Conservation (phyloP, 768 basidiomycete genomes). For the Hemileccinum impolitum region DNA sequence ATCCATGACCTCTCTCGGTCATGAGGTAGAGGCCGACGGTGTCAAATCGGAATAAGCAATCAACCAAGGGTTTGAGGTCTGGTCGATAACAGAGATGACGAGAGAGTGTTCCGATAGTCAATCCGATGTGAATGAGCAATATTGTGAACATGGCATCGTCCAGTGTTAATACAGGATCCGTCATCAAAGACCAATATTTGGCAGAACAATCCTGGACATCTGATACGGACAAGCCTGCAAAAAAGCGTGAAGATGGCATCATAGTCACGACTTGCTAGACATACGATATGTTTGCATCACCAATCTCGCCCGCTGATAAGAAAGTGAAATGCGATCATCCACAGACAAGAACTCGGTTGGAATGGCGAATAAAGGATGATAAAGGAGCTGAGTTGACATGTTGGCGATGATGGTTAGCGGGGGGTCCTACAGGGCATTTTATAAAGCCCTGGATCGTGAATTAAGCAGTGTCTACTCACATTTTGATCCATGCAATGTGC, state of each 20-base stretch:
- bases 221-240: constrained; percentile 33
- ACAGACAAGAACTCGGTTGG: constrained; percentile 42
- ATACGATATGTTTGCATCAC: constrained; percentile 48
- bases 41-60: constrained; percentile 46
- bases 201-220: constrained; percentile 49
- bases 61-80: too few relatives aligned
- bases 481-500: too few relatives aligned
- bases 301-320: constrained; percentile 49
- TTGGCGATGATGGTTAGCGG: not conserved
- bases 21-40: constrained; percentile 52
- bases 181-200: constrained; percentile 52
- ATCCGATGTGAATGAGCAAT: constrained; percentile 48
- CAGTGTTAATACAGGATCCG: constrained; percentile 47
- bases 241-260: not conserved
- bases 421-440: not conserved
- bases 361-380: constrained; percentile 45
- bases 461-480: not conserved
- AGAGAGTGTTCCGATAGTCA: constrained; percentile 53
- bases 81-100: constrained; percentile 28
- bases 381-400: constrained; percentile 11
- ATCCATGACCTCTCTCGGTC: constrained; percentile 55
- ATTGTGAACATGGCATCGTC: constrained; percentile 56
- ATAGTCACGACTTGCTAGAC: constrained; percentile 11
- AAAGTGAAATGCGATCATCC: constrained; percentile 46
- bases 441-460: not conserved